Percentiles rank a stretch among this genome's conserved stretches.
phyloP scores from a whole-genome alignment of 495 filamentous ascomycete genomes.

The Stereocaulon alpinum region DNA sequence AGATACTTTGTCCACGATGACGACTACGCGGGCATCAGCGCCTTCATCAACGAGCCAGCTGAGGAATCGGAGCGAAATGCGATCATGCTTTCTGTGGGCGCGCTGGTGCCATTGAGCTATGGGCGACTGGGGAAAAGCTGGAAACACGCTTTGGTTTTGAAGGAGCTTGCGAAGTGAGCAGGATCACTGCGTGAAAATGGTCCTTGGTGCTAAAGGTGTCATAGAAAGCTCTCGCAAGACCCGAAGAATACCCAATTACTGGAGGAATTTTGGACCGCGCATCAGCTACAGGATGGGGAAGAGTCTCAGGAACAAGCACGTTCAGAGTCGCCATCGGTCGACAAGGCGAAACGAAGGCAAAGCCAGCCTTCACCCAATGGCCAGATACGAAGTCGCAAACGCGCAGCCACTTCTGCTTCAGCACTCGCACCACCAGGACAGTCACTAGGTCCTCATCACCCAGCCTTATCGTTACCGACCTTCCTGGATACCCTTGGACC shows the following conservation, averaged over 20 bases:
- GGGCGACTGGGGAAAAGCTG: slow-evolving; percentile 82
- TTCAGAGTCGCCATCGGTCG: slow-evolving; percentile 13
- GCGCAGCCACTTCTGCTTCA: slow-evolving; percentile 48
- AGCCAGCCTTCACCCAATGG: slow-evolving; percentile 25
- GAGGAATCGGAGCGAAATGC: slow-evolving; percentile 73
- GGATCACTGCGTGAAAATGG: neutral
- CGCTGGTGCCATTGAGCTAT: slow-evolving; percentile 75
- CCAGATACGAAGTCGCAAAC: slow-evolving; percentile 39
- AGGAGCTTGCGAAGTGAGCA: slow-evolving; percentile 59
- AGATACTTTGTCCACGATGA: slow-evolving; percentile 80
- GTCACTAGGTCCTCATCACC: slow-evolving; percentile 67
- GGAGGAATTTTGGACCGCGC: slow-evolving; percentile 68
- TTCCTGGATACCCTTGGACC: slow-evolving; percentile 81
- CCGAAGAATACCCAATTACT: slow-evolving; percentile 47
- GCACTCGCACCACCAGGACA: slow-evolving; percentile 57
- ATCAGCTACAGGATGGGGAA: slow-evolving; percentile 44
- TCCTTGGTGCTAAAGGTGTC: slow-evolving; percentile 6
- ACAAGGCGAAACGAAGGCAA: slow-evolving; percentile 6
- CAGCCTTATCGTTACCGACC: slow-evolving; percentile 66
- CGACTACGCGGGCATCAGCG: slow-evolving; percentile 78
- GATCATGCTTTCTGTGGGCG: slow-evolving; percentile 82
- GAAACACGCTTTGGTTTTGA: slow-evolving; percentile 71
- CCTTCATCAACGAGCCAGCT: slow-evolving; percentile 78
- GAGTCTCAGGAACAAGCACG: slow-evolving; percentile 21
- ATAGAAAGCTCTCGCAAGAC: slow-evolving; percentile 44